Evolutionary conservation across 768 basidiomycete species (phyloP).

Genomic region (Favolaschia claudopus): DNA sequence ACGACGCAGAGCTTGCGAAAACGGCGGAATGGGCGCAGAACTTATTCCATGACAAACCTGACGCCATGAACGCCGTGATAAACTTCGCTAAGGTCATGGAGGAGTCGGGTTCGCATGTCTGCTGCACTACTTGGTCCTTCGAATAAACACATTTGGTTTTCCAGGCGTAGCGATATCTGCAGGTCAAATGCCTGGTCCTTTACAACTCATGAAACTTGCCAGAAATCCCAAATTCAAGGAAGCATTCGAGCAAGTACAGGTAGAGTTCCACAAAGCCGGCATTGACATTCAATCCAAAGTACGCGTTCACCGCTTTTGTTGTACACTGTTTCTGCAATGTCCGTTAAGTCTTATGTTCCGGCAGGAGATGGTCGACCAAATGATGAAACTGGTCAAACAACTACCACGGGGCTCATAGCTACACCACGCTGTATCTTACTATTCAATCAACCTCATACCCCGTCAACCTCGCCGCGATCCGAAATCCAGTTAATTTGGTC

Average conservation of each 20-base stretch:
- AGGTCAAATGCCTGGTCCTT: conserved; percentile 28
- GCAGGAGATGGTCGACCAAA: conserved; percentile 59
- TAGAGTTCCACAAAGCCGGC: conserved; percentile 64
- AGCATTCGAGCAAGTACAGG: conserved; percentile 52
- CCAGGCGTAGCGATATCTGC: conserved; percentile 16
- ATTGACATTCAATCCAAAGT: conserved; percentile 66
- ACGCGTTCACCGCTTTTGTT: no score
- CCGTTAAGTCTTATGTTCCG: not conserved
- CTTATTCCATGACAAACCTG: conserved; percentile 20
- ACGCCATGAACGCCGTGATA: conserved; percentile 13
- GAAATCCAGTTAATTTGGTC: conserved; percentile 1
- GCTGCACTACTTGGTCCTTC: not conserved
- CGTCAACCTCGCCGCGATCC: not conserved
- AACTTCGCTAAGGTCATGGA: conserved; percentile 19
- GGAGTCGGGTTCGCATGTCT: conserved; percentile 15
- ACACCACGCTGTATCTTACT: not conserved
- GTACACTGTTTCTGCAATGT: no score
- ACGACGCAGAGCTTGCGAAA: conserved; percentile 13
- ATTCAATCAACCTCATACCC: not conserved
- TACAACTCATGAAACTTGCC: conserved; percentile 63
- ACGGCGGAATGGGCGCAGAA: conserved; percentile 1
- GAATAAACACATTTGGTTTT: not conserved
- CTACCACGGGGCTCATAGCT: conserved; percentile 11
- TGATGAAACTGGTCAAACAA: conserved; percentile 41
- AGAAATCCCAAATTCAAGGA: conserved; percentile 60